These are phyloP conservation scores for Paxillus rubicundulus DNA, from an alignment of 768 basidiomycete genomes.

Conservation along the genomic window DNA sequence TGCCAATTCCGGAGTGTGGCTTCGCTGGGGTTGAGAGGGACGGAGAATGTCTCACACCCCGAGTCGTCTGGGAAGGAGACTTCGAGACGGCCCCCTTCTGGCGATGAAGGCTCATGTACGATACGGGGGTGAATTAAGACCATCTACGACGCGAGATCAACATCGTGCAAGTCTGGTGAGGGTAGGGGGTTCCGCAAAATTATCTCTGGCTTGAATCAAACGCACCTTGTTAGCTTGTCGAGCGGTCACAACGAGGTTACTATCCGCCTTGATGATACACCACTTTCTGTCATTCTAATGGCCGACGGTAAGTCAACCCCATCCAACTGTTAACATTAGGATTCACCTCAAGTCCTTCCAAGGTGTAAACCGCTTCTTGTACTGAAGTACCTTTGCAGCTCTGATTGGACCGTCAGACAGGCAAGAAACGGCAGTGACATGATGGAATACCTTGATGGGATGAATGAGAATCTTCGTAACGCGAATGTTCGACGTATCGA, in stretches of 20 bases:
- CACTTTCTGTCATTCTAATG: slow-evolving; percentile 69
- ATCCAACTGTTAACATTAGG: neutral
- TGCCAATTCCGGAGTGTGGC: slow-evolving; percentile 53
- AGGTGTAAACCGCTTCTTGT: slow-evolving; percentile 51
- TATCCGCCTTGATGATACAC: slow-evolving; percentile 61
- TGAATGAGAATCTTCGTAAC: slow-evolving; percentile 62
- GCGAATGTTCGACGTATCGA: slow-evolving; percentile 34
- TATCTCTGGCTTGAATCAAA: neutral
- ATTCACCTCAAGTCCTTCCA: slow-evolving; percentile 64
- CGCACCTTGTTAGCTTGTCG: slow-evolving; percentile 58
- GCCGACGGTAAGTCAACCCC: slow-evolving; percentile 1
- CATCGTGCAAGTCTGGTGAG: slow-evolving; percentile 1
- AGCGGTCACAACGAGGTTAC: slow-evolving; percentile 60
- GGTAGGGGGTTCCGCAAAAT: neutral
- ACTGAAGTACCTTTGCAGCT: slow-evolving; percentile 72
- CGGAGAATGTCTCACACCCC: slow-evolving; percentile 52
- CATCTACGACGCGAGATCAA: slow-evolving; percentile 42
- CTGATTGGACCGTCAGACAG: slow-evolving; percentile 34
- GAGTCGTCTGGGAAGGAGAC: slow-evolving; percentile 61
- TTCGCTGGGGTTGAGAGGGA: slow-evolving; percentile 56
- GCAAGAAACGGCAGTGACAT: neutral
- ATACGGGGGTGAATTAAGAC: slow-evolving; percentile 63
- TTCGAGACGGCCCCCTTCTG: slow-evolving; percentile 47
- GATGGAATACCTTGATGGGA: slow-evolving; percentile 51
- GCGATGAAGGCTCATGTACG: slow-evolving; percentile 41